These are phyloP conservation scores for Amaranthus cruentus DNA, from an alignment of 148 eudicot genomes.

Conservation along the genomic window DNA sequence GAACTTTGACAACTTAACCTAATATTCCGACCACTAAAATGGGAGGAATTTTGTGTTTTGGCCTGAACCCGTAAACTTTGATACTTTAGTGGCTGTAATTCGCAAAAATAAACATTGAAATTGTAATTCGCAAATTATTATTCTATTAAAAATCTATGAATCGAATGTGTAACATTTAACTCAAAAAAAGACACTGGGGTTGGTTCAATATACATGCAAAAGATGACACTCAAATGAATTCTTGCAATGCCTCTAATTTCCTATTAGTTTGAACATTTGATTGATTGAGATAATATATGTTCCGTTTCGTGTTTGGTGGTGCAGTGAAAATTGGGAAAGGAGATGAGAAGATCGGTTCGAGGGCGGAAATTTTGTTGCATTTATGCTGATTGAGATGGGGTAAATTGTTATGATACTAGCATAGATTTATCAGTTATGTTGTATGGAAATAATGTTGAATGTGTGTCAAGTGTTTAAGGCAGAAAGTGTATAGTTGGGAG, in stretches of 20 bases:
- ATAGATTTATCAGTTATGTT: not conserved
- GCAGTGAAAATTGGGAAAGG: constrained; percentile 7
- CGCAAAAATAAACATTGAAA: too few species aligned
- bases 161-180: too few species aligned
- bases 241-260: not conserved
- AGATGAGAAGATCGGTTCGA: not conserved
- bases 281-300: not conserved
- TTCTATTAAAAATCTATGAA: too few species aligned
- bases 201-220: too few species aligned
- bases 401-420: not conserved
- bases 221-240: too few species aligned
- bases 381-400: not conserved
- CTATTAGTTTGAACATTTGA: not conserved
- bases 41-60: too few species aligned
- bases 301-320: not conserved
- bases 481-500: constrained; percentile 3
- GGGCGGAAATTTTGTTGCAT: not conserved
- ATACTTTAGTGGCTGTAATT: too few species aligned
- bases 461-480: constrained; percentile 1
- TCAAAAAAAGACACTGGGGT: too few species aligned
- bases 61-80: too few species aligned
- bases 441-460: not conserved
- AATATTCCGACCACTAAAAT: too few species aligned
- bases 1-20: too few species aligned
- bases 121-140: too few species aligned